Base-by-base conservation (phyloP, 78 protist species). In the Dictyostelium purpureum region DNA sequence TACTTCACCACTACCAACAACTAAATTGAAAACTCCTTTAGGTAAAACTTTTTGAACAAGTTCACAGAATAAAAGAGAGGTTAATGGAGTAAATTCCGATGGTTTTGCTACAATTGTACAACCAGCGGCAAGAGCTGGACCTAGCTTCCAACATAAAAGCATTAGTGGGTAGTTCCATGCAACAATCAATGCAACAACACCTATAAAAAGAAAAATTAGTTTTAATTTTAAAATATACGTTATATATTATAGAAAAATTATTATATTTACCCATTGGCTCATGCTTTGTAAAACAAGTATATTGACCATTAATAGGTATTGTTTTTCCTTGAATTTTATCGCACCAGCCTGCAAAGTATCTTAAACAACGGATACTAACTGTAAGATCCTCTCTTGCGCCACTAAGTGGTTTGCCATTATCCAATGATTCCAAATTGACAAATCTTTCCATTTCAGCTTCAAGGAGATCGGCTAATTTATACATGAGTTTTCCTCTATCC, bases 81-180 rank as follows among this genome's bases (percentile, higher is more conserved):
- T 54, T 28, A 96, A 77, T 28, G 98, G 98, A n/a, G 99, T 96
- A 40, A 83, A 71, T 88, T 96, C 98, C 0, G 97, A 79, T 10
- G 98, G 95, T 91, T 98, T 98, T 51, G 93, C 80, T 40, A 98
- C 96, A 26, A 97, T 45, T 45, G 98, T 74, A 92, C 79, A 66
- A 71, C 99, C 99, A 9, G 94, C 69, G 9, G 97, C 97, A 14
- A 98, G 87, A 19, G 97, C 98, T 1, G 98, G 98, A 31, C 95
- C 97, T 1, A 93, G 51, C 69, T 97, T 97, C 87, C 95, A 92
- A 4, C 83, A 28, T 24, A 79, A 57, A 43, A 95, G n/a, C 57
- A 66, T 35, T 21, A 95, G 26, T 49, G 95, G 95, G 75, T 57
- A 88, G 93, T 95, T 95, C 95, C 95, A 95, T 51, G 97, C 93